These are phyloP conservation scores for Fusarium humuli DNA, from an alignment of 2,329 filamentous ascomycete genomes.

Conservation along the genomic window DNA sequence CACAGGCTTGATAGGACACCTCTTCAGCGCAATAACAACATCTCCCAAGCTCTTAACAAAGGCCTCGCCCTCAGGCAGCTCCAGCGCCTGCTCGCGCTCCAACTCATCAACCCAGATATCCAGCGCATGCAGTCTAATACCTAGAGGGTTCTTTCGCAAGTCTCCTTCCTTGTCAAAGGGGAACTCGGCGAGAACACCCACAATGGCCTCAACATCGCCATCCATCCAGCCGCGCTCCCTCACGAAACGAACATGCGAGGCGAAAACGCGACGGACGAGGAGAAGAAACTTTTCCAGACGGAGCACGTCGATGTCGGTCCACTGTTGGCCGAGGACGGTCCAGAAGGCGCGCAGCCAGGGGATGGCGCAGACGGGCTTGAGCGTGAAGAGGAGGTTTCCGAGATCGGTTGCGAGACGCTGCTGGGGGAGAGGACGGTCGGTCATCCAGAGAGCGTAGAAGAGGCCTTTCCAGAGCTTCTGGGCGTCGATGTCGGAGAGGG, in stretches of 20 bases:
- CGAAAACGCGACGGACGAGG: constrained; percentile 82
- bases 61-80: constrained; percentile 52
- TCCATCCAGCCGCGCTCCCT: constrained; percentile 52
- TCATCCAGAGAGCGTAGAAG: constrained; percentile 95
- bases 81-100: constrained; percentile 73
- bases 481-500: constrained; percentile 75
- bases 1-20: constrained; percentile 76
- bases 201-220: constrained; percentile 45
- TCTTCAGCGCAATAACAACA: constrained; percentile 67
- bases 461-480: constrained; percentile 95
- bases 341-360: constrained; percentile 74
- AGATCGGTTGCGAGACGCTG: constrained; percentile 85
- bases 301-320: constrained; percentile 78
- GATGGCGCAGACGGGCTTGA: constrained; percentile 60
- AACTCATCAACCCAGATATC: constrained; percentile 95
- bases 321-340: constrained; percentile 76
- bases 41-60: constrained; percentile 66
- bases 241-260: constrained; percentile 70
- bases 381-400: constrained; percentile 70
- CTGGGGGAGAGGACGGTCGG: constrained; percentile 87
- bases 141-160: constrained; percentile 78
- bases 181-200: constrained; percentile 47
- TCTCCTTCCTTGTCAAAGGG: constrained; percentile 53
- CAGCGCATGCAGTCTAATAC: constrained; percentile 84
- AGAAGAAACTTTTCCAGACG: constrained; percentile 94